Base-by-base conservation (phyloP, 371 early-diverging fungal species). In the Batkoa obscura region DNA sequence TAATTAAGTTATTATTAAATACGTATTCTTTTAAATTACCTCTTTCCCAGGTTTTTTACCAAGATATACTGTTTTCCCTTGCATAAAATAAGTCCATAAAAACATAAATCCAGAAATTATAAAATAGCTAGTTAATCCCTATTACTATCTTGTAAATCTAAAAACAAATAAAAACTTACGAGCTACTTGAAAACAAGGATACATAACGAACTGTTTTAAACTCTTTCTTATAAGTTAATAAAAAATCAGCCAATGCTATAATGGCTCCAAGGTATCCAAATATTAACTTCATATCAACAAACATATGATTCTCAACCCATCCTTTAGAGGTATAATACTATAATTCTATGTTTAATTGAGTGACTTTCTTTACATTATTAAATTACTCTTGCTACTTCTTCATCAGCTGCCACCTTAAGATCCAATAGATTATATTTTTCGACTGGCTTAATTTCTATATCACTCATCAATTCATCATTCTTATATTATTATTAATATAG, bases 381-480 rank as follows among this genome's bases (percentile, higher is more conserved):
- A 37, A 33, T 6, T 53, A 53, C 53, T 38, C 37, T 53, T 3
- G 53, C 17, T 15, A 39, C 53, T 23, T 53, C 38, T 30, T 41
- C 53, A 53, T 53, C 53, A 3, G 53, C 53, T 38, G 53, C 53
- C 3, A 53, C 53, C 15, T 53, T 53, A n/a, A 53, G 38, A 53
- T 53, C 53, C 23, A 53, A 23, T n/a, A 53, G 15, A 38, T 39
- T 38, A 30, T 53, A 53, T 39, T 53, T 53, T 13, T 35, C 23
- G 23, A 23, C 23, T 23, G 23, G 23, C 23, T 23, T 23, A 23
- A 23, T 23, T 23, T 23, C 23, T 23, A 23, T 23, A 23, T 23
- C 23, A 23, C 23, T 23, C 23, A 23, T 23, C 23, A 23, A 23
- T 23, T 23, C 23, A 23, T 23, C 23, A 23, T 23, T 23, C 23